Conservation (phyloP, 1,139 yeast genomes). For the Sugiyamaella neomexicana region DNA sequence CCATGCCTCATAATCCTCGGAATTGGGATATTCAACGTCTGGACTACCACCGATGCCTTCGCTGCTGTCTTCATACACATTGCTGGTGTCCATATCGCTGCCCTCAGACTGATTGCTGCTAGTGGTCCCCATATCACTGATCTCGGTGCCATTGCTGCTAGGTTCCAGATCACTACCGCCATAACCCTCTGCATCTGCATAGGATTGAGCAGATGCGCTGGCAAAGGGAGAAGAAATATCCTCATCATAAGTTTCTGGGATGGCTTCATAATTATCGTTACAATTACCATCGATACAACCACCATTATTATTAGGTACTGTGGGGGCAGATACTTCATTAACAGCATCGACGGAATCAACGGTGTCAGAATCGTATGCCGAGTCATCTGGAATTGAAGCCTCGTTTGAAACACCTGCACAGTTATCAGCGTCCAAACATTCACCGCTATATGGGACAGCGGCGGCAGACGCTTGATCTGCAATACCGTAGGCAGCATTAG, state of each 20-base stretch:
- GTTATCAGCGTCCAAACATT: background rate
- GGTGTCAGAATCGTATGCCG: background rate
- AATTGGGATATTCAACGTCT: too few relatives aligned
- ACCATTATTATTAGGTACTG: background rate
- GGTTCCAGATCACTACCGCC: background rate
- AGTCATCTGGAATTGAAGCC: background rate
- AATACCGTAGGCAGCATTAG: too few relatives aligned
- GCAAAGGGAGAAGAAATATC: conserved; percentile 1
- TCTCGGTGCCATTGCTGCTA: background rate
- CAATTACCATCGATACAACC: background rate
- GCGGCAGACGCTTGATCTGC: too few relatives aligned
- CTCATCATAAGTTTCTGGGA: background rate
- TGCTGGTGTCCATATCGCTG: too few relatives aligned
- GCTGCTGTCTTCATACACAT: too few relatives aligned
- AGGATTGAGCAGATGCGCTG: conserved; percentile 9
- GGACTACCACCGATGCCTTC: too few relatives aligned
- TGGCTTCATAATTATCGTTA: background rate
- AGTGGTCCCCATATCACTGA: background rate
- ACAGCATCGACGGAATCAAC: background rate
- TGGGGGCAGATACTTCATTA: background rate
- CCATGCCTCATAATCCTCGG: background rate
- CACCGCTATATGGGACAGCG: too few relatives aligned
- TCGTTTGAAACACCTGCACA: background rate
- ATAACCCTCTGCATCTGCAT: background rate
- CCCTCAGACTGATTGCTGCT: too few relatives aligned